phyloP scores from a whole-genome alignment of 495 filamentous ascomycete species.

The Lasiosphaeriaceae sp. region DNA sequence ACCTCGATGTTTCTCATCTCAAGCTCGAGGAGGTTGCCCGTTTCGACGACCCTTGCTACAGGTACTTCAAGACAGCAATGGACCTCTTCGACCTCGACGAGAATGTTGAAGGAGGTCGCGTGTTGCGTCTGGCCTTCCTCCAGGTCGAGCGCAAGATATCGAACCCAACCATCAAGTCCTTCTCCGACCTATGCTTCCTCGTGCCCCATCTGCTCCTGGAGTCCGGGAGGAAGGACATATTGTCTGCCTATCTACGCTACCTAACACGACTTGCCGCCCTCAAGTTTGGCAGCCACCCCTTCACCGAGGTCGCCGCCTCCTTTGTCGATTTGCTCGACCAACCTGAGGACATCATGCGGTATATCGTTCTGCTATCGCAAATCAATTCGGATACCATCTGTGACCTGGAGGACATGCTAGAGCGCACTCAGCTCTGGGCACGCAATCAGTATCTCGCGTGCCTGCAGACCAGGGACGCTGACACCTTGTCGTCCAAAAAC shows the following conservation, averaged over 20 bases:
- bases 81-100: conserved; percentile 26
- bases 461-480: conserved; percentile 11
- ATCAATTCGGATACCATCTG: conserved; percentile 24
- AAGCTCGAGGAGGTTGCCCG: conserved; percentile 18
- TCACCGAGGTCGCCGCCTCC: conserved; percentile 19
- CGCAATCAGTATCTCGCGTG: conserved; percentile 24
- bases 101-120: conserved; percentile 20
- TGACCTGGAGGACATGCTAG: conserved; percentile 10
- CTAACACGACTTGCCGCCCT: conserved; percentile 14
- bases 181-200: conserved; percentile 27
- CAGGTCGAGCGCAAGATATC: conserved; percentile 24
- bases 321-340: conserved; percentile 18
- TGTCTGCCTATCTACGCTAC: conserved; percentile 23
- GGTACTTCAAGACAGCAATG: conserved; percentile 29
- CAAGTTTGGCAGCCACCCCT: conserved; percentile 23
- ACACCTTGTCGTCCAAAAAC: not conserved
- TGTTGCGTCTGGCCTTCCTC: conserved; percentile 28
- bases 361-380: conserved; percentile 22
- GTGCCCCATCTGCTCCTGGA: conserved; percentile 27
- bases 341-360: conserved; percentile 24
- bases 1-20: conserved; percentile 17
- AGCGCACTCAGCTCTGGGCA: conserved; percentile 23
- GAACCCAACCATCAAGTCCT: conserved; percentile 22
- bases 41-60: conserved; percentile 26
- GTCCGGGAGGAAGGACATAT: conserved; percentile 18